Evolutionary conservation across 257 asterid genomes (phyloP).

Genomic region (Przewalskia tangutica): DNA sequence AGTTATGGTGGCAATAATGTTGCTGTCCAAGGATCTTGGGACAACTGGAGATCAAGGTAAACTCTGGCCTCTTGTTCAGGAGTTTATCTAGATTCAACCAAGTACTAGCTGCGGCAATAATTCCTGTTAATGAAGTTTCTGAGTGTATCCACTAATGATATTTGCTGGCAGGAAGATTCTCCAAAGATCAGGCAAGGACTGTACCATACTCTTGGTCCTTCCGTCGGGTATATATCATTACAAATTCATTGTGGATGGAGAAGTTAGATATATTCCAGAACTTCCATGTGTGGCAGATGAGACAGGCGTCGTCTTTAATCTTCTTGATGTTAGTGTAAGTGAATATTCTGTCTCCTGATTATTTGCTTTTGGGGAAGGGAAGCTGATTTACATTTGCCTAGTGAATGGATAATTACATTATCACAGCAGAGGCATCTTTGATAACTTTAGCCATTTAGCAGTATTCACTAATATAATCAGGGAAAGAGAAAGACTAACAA

Average conservation of each 20-base stretch:
- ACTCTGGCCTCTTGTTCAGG: not conserved
- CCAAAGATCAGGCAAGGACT: conserved; percentile 86
- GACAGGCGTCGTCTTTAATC: conserved; percentile 47
- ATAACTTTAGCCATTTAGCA: not conserved
- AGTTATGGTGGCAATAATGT: conserved; percentile 54
- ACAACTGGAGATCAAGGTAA: conserved; percentile 83
- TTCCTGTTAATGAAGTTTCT: not conserved
- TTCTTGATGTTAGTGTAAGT: conserved; percentile 83
- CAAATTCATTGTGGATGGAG: conserved; percentile 77
- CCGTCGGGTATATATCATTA: conserved; percentile 71
- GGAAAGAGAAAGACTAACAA: not conserved
- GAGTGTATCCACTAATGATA: not conserved
- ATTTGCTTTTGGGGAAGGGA: not conserved
- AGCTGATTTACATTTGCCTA: not conserved
- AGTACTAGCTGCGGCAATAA: not conserved
- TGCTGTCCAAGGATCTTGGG: conserved; percentile 92
- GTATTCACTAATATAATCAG: not conserved
- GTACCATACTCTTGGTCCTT: conserved; percentile 68
- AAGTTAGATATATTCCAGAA: conserved; percentile 55
- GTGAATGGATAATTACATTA: not conserved
- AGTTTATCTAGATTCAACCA: not conserved
- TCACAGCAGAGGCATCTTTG: not conserved
- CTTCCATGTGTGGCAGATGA: conserved; percentile 70
- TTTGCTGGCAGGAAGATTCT: conserved; percentile 54
- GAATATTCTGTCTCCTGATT: conserved; percentile 7